Percentiles rank a stretch among this genome's conserved stretches.
phyloP scores from a whole-genome alignment of 441 rosid species.

The Pelargonium australe region DNA sequence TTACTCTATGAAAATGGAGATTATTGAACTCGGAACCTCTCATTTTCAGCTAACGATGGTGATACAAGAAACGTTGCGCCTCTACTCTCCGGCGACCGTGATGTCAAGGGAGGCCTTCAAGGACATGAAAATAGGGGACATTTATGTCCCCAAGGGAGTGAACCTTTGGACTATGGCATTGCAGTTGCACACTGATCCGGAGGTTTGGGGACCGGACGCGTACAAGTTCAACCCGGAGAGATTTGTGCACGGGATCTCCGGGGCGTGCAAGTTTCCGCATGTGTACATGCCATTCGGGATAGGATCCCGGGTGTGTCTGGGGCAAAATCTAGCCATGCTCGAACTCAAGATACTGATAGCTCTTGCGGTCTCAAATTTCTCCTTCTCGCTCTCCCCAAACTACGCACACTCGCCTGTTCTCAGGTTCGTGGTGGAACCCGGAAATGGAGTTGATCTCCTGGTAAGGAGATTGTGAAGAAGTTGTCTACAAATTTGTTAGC shows the following conservation, averaged over 20 bases:
- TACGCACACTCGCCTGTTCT: slow-evolving; percentile 50
- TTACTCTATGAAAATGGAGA: too few species aligned
- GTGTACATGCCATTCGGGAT: slow-evolving; percentile 56
- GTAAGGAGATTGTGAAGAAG: slow-evolving; percentile 23
- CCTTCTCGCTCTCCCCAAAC: slow-evolving; percentile 43
- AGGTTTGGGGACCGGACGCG: slow-evolving; percentile 60
- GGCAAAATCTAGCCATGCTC: slow-evolving; percentile 58
- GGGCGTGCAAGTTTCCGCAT: slow-evolving; percentile 56
- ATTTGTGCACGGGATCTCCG: slow-evolving; percentile 52
- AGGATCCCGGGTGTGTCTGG: slow-evolving; percentile 58
- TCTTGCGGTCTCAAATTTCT: slow-evolving; percentile 43
- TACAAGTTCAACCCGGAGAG: slow-evolving; percentile 48
- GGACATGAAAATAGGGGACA: slow-evolving; percentile 44
- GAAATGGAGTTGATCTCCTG: slow-evolving; percentile 43
- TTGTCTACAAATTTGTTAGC: neutral
- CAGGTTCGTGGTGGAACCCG: slow-evolving; percentile 57
- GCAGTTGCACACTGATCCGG: slow-evolving; percentile 50
- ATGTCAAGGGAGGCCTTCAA: slow-evolving; percentile 65
- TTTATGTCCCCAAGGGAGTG: slow-evolving; percentile 46
- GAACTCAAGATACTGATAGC: slow-evolving; percentile 57
- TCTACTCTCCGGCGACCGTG: slow-evolving; percentile 65
- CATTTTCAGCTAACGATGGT: slow-evolving; percentile 57
- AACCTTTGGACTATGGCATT: slow-evolving; percentile 48
- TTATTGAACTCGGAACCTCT: neutral
- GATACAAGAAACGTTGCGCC: slow-evolving; percentile 54